Evolutionary conservation across 176 grass and related monocot species (phyloP).

Genomic region (Dactylis glomerata): DNA sequence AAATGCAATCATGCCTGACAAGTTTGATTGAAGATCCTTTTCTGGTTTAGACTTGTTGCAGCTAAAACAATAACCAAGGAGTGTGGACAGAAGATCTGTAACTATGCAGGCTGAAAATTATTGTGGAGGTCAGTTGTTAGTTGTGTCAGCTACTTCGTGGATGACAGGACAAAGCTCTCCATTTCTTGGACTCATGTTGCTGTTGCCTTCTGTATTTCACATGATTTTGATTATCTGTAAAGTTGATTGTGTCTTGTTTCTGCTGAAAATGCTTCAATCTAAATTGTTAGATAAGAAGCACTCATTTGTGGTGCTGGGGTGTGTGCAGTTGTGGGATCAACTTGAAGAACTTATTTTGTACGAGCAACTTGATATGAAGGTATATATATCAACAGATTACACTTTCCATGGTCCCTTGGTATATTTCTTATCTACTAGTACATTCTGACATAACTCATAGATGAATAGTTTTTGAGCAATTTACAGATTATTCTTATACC

Average conservation of each 20-base stretch:
- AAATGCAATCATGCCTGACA: neutral
- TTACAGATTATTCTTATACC: neutral
- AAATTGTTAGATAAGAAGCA: slow-evolving; percentile 5
- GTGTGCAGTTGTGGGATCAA: neutral
- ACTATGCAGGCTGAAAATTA: neutral
- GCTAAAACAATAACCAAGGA: neutral
- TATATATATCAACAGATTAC: neutral
- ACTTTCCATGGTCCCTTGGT: neutral
- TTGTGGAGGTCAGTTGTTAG: neutral
- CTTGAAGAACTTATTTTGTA: neutral
- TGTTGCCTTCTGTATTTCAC: neutral
- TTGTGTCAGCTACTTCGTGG: neutral
- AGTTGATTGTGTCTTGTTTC: neutral
- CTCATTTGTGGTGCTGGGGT: neutral
- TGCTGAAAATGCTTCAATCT: neutral
- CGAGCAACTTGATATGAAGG: neutral
- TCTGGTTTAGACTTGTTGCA: neutral
- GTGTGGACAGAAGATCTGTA: neutral
- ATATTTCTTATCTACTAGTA: neutral
- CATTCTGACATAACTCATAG: neutral
- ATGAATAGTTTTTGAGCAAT: neutral
- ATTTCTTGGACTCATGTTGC: neutral
- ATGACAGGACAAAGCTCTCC: neutral
- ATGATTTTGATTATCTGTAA: slow-evolving; percentile 3
- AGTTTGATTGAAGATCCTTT: slow-evolving; percentile 1